Evolutionary conservation across 441 rosid species (phyloP).

Genomic region (Populus tomentosa): DNA sequence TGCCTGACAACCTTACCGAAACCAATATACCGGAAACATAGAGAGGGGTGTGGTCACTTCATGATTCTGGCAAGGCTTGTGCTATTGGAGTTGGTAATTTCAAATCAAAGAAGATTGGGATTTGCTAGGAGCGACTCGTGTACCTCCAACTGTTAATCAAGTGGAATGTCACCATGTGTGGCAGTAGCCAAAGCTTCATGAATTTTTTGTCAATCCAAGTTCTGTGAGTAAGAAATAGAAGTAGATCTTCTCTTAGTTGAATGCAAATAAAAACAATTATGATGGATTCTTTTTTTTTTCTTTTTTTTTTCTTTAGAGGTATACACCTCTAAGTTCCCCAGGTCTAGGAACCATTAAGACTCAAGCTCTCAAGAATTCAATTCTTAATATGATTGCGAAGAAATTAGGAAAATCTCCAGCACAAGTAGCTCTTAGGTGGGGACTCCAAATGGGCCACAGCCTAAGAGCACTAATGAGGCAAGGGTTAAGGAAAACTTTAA

Average conservation of each 20-base stretch:
- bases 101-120: slow-evolving; percentile 40
- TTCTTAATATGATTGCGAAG: slow-evolving; percentile 22
- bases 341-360: too few species aligned
- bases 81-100: slow-evolving; percentile 57
- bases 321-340: too few species aligned
- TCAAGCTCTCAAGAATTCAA: too few species aligned
- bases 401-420: slow-evolving; percentile 42
- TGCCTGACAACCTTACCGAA: slow-evolving; percentile 23
- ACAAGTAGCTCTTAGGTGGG: slow-evolving; percentile 54
- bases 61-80: slow-evolving; percentile 42
- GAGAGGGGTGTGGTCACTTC: slow-evolving; percentile 47
- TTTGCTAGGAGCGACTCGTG: neutral
- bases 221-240: too few species aligned
- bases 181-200: too few species aligned
- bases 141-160: too few species aligned
- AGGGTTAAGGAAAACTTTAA: slow-evolving; percentile 51
- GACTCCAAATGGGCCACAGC: slow-evolving; percentile 50
- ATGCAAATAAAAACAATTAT: too few species aligned
- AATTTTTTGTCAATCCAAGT: too few species aligned
- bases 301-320: too few species aligned
- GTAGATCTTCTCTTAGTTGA: too few species aligned
- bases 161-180: too few species aligned
- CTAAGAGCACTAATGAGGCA: slow-evolving; percentile 43
- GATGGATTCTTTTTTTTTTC: too few species aligned
- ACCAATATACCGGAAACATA: slow-evolving; percentile 41